Evolutionary conservation across 805 yeast species (phyloP), one percentile per base, ranked within the genome.

Genomic region (Metschnikowia borealis): DNA sequence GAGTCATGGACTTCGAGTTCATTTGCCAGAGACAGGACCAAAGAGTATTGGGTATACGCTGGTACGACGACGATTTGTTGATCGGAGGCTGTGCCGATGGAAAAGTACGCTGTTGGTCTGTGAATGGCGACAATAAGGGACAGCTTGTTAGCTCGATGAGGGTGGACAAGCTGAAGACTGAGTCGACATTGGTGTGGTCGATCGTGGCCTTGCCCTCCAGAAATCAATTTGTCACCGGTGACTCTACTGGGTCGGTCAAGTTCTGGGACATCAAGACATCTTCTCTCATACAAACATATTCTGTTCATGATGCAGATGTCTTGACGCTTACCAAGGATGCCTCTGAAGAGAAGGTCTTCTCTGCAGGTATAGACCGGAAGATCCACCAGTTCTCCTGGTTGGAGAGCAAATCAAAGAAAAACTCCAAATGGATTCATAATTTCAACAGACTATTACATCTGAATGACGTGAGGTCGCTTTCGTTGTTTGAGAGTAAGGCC

Each of bases 71-170:
- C 56, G 79, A 79, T 6, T 70, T 75, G 53, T 70, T 94, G 34
- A 80, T 89, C 37, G 97, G 97, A 45, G 99, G 99, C 11, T 94
- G 98, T 67, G 88, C 97, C 1, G 98, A 94, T 67, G 99, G 96
- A 20, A 80, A 88, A 62, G 78, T 94, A 35, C 81, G 97, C 63
- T 82, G 87, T 42, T 94, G 98, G 97, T 64, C 67, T 17, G 66
- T 74, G 14, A 61, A 62, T 1, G 62, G 61, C n/a, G 74, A 68
- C 6, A 65, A 68, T 31, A 79, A 74, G 52, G 90, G 94, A 18
- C 77, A 95, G 59, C 68, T 92, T n/a, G 57, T 87, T 15, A 83
- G 87, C 21, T 85, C 96, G 2, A 83, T 94, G 88, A 84, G 89
- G 62, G 97, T 94, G 10, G 99, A 94, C 67, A 89, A 88, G 66